phyloP scores from a whole-genome alignment of 2,329 filamentous ascomycete species.

The Aureobasidium namibiae region DNA sequence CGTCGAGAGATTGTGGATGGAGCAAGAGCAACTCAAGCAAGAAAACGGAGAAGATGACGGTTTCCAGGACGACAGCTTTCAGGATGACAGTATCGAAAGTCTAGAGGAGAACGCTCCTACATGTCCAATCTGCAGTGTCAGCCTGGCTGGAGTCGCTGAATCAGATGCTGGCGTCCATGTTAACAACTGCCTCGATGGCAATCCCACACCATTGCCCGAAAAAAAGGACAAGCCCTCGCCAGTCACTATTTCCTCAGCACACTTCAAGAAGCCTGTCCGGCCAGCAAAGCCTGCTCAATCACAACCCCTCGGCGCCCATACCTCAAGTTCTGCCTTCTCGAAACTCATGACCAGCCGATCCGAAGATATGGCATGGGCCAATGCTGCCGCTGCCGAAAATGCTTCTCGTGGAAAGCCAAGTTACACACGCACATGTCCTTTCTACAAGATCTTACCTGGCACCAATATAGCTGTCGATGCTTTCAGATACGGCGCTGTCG shows the following conservation, averaged over 20 bases:
- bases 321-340: conserved; percentile 64
- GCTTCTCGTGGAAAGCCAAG: conserved; percentile 76
- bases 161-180: conserved; percentile 75
- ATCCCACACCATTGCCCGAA: conserved; percentile 51
- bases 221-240: conserved; percentile 14
- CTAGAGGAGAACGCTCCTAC: conserved; percentile 23
- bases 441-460: conserved; percentile 96
- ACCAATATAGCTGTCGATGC: conserved; percentile 92
- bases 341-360: conserved; percentile 89
- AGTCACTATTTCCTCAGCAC: conserved; percentile 36
- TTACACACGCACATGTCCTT: conserved; percentile 85
- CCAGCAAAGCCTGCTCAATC: conserved; percentile 71
- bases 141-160: conserved; percentile 46
- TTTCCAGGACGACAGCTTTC: neutral
- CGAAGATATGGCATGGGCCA: conserved; percentile 84
- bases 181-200: conserved; percentile 85
- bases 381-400: conserved; percentile 70
- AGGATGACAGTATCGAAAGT: conserved; percentile 1
- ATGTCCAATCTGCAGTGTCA: conserved; percentile 73
- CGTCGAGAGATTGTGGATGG: conserved; percentile 57
- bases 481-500: conserved; percentile 87
- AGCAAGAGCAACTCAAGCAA: conserved; percentile 51
- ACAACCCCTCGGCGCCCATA: conserved; percentile 56
- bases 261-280: conserved; percentile 56
- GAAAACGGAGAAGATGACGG: conserved; percentile 37